Conservation (phyloP, 306 rosid genomes). For the Ormosia semicastrata region DNA sequence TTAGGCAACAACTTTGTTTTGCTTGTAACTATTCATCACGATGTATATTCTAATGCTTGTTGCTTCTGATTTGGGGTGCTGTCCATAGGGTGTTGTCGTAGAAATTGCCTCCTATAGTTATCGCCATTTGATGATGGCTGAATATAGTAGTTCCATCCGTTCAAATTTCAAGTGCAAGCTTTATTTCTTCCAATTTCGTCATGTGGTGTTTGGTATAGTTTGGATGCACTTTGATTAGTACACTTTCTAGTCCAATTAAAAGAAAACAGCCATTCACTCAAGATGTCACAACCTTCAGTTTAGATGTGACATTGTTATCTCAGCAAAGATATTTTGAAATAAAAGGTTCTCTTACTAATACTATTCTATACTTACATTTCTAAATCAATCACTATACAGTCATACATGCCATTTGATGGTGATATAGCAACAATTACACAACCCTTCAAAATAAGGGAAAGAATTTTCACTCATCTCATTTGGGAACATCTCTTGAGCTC, state of each 20-base stretch:
- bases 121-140: too few species aligned
- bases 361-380: neutral
- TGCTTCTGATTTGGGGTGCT: neutral
- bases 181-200: too few species aligned
- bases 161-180: too few species aligned
- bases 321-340: neutral
- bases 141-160: too few species aligned
- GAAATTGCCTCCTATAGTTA: neutral
- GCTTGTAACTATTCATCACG: neutral
- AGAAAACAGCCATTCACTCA: neutral
- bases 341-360: neutral
- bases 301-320: neutral
- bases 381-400: neutral
- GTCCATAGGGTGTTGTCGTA: neutral
- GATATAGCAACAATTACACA: neutral
- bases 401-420: neutral
- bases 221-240: too few species aligned
- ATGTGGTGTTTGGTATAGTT: too few species aligned
- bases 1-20: neutral
- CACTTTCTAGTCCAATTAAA: neutral
- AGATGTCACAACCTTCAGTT: neutral
- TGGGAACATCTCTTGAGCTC: conserved; percentile 61
- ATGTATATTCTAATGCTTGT: neutral
- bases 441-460: neutral
- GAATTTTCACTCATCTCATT: conserved; percentile 29